These are phyloP conservation scores for Cryptococcus amylolentus DNA, from an alignment of 1,284 basidiomycete genomes.

Conservation along the genomic window DNA sequence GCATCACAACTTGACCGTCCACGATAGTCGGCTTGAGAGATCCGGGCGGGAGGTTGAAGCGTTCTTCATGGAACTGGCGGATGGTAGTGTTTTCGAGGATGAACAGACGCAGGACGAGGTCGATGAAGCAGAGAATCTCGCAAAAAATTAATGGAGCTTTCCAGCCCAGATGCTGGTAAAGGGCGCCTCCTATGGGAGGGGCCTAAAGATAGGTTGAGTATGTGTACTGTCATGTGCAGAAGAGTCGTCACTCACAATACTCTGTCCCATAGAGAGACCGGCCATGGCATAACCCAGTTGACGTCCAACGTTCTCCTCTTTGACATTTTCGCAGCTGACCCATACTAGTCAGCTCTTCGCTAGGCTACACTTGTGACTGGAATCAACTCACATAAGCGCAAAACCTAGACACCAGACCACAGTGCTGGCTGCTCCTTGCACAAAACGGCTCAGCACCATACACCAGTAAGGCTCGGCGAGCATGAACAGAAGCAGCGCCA, in stretches of 20 bases:
- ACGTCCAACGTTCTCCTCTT: conserved; percentile 59
- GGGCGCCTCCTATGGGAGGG: conserved; percentile 65
- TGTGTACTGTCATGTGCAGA: conserved; percentile 24
- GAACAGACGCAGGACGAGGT: conserved; percentile 57
- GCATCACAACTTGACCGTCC: neutral
- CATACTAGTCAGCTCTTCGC: too few relatives aligned
- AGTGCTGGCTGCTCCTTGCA: conserved; percentile 69
- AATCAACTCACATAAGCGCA: conserved; percentile 21
- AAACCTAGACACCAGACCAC: conserved; percentile 62
- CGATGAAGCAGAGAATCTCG: conserved; percentile 59
- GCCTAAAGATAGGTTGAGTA: conserved; percentile 12
- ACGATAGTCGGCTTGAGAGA: neutral
- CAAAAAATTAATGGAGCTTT: conserved; percentile 70
- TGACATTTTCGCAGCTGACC: conserved; percentile 64
- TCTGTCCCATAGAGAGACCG: conserved; percentile 61
- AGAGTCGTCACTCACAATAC: conserved; percentile 47
- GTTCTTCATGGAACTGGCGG: conserved; percentile 11
- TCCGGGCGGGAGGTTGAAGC: neutral
- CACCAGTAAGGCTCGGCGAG: conserved; percentile 65
- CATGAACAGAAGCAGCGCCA: conserved; percentile 67
- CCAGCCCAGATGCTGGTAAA: conserved; percentile 67
- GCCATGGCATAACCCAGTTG: conserved; percentile 70
- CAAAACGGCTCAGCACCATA: conserved; percentile 66
- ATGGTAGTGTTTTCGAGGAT: conserved; percentile 53
- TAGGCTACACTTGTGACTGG: neutral